Evolutionary conservation across 2,329 filamentous ascomycete genomes (phyloP), one percentile per base, ranked within the genome.

Genomic region (Neonectria hederae): DNA sequence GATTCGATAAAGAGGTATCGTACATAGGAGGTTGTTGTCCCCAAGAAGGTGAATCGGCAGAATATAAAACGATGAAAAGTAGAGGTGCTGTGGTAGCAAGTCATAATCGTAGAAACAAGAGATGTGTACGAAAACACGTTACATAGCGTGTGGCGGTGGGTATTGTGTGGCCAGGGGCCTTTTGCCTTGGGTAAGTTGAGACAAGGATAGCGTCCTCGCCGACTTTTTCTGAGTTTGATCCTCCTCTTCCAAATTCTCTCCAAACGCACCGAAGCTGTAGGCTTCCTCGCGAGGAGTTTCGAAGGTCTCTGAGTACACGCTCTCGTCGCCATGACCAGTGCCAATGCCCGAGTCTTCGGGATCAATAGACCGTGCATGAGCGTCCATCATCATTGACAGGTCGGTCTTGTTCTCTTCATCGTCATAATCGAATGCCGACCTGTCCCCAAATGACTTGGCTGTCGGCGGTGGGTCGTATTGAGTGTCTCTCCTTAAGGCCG

Each of bases 181-280:
- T 49, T 66, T 72, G 13, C 65, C 79, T 69, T 86, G 78, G 1
- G 87, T 89, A 69, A 90, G 76, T 72, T 88, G 86, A 64, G 87
- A 87, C 11, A 91, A 80, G 28, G 87, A 92, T 72, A 93, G 82
- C 46, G 88, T 90, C 67, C 87, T 86, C 22, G 87, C 87, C 1
- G 89, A 87, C 74, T 81, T 87, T 66, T 85, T 84, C 54, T 78
- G 76, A 49, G 76, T 77, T 21, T 76, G 71, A 10, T 78, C 76
- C 54, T 80, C 78, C 21, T 79, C 79, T 26, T 79, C 79, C 65
- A 81, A 76, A 71, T 81, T 81, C 74, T 81, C 82, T 1, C 79
- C 80, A 63, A 81, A 82, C 4, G 72, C 80, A 3, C 80, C 80
- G 55, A 80, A 81, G 24, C 68, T 79, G 30, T 77, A 76, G 8